phyloP scores from a whole-genome alignment of 2,329 filamentous ascomycete species.

The Colletotrichum tropicale region DNA sequence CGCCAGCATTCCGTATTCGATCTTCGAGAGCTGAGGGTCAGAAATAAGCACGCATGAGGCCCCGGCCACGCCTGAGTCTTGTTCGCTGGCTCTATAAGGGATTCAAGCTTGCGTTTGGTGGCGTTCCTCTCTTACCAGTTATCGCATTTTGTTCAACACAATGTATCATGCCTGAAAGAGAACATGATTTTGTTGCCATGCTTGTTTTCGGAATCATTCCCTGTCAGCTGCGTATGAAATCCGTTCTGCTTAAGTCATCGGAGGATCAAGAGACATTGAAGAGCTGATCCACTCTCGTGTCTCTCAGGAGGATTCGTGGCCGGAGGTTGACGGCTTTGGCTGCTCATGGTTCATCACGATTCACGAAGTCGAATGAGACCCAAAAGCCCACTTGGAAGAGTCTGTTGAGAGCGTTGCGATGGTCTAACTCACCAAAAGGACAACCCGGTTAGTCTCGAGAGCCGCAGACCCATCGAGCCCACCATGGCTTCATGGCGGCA shows the following conservation, averaged over 20 bases:
- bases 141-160: not conserved
- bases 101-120: too few species aligned
- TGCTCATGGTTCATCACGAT: too few species aligned
- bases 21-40: constrained; percentile 37
- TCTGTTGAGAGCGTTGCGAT: fast-evolving
- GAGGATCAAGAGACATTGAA: not conserved
- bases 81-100: too few species aligned
- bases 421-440: too few species aligned
- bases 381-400: fast-evolving
- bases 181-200: not conserved
- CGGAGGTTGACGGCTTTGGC: not conserved
- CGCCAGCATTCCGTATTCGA: constrained; percentile 51
- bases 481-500: not conserved
- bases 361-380: fast-evolving
- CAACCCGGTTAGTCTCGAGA: too few species aligned
- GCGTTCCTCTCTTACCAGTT: too few species aligned
- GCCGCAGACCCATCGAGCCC: not conserved
- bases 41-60: too few species aligned
- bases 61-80: too few species aligned
- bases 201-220: not conserved
- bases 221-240: not conserved
- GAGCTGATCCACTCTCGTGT: too few species aligned
- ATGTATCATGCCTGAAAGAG: fast-evolving
- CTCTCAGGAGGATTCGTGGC: not conserved
- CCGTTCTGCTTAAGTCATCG: not conserved